Conservation (phyloP, 2,329 filamentous ascomycete species). For the Talaromyces sp. region DNA sequence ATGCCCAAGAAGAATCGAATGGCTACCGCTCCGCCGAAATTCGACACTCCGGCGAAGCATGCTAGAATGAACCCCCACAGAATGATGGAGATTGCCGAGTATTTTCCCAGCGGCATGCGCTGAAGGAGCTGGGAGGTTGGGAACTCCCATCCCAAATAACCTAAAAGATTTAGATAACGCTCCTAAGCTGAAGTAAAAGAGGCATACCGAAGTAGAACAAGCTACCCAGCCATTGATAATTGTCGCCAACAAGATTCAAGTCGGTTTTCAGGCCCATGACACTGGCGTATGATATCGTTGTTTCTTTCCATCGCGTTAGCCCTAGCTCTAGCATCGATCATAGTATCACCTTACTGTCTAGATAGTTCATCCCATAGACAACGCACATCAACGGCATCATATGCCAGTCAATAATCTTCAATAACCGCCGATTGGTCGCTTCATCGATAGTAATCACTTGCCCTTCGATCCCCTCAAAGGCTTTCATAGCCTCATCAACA, state of each 20-base stretch:
- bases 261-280: conserved; percentile 51
- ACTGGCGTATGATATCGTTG: conserved; percentile 49
- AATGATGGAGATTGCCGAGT: conserved; percentile 60
- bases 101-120: conserved; percentile 61
- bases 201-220: conserved; percentile 47
- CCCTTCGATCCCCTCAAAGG: conserved; percentile 46
- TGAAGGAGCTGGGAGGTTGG: conserved; percentile 63
- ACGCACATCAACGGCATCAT: conserved; percentile 57
- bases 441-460: conserved; percentile 52
- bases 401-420: conserved; percentile 60
- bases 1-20: conserved; percentile 65
- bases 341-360: conserved; percentile 39
- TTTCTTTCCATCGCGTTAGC: conserved; percentile 28
- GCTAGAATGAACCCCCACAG: conserved; percentile 59
- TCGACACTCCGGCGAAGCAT: conserved; percentile 59
- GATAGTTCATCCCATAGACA: conserved; percentile 56
- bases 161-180: conserved; percentile 19
- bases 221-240: conserved; percentile 51
- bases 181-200: not conserved
- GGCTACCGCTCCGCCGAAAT: conserved; percentile 58
- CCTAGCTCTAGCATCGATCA: not conserved
- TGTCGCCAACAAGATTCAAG: conserved; percentile 37
- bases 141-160: conserved; percentile 58
- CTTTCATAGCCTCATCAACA: conserved; percentile 59
- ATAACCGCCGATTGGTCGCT: conserved; percentile 54